These are phyloP conservation scores for Solanum sparsipilum DNA, from an alignment of 257 asterid species.

Conservation along the genomic window DNA sequence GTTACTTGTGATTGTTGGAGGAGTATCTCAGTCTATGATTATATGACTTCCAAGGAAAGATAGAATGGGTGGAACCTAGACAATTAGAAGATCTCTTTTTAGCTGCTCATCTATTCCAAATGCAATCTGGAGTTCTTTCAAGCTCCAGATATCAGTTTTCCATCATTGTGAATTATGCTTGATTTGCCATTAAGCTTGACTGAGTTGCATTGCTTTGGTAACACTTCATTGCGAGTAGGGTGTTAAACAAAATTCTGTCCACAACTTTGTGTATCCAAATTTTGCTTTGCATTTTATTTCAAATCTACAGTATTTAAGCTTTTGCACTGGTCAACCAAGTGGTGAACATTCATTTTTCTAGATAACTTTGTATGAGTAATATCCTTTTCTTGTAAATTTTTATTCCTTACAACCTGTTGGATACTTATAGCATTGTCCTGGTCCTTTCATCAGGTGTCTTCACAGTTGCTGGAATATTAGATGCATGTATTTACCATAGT, in stretches of 20 bases:
- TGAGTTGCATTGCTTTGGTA: background rate
- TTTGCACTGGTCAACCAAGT: background rate
- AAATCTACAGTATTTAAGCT: background rate
- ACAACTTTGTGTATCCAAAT: background rate
- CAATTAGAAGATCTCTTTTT: background rate
- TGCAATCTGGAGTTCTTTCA: background rate
- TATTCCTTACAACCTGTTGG: background rate
- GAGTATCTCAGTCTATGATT: background rate
- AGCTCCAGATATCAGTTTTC: background rate
- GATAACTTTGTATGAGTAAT: background rate
- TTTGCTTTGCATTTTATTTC: background rate
- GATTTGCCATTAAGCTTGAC: background rate
- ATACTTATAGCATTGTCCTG: background rate
- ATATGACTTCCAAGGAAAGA: background rate
- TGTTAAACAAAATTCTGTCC: background rate
- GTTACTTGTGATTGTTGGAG: background rate
- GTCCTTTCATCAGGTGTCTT: conserved; percentile 46
- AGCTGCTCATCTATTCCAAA: background rate
- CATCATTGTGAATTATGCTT: background rate
- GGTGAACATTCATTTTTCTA: background rate
- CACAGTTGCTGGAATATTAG: conserved; percentile 91
- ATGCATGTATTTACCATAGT: conserved; percentile 76
- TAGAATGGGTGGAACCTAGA: background rate
- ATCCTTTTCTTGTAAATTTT: background rate
- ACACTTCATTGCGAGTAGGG: background rate